Evolutionary conservation across 2,329 filamentous ascomycete genomes (phyloP).

Genomic region (Diaporthe vexans): DNA sequence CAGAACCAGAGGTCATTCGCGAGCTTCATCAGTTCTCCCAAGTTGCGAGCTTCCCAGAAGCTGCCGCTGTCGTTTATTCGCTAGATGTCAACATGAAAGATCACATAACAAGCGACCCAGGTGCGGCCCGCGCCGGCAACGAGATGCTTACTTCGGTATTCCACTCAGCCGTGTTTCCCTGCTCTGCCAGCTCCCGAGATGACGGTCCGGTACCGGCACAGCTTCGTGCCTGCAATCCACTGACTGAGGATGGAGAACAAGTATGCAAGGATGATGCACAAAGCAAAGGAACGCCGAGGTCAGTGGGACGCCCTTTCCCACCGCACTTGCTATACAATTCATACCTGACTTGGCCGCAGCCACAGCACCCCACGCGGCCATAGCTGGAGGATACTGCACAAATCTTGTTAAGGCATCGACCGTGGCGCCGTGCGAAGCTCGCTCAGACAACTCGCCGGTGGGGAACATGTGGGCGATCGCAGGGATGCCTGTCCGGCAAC

Average conservation of each 20-base stretch:
- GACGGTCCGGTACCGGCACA: constrained; percentile 78
- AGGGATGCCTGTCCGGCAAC: too few relatives aligned
- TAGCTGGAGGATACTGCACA: too few relatives aligned
- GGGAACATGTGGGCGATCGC: too few relatives aligned
- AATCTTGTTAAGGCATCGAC: too few relatives aligned
- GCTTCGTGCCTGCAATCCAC: constrained; percentile 73
- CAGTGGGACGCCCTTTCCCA: constrained; percentile 64
- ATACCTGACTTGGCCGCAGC: constrained; percentile 50
- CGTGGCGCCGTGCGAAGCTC: too few relatives aligned
- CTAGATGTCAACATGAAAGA: constrained; percentile 58
- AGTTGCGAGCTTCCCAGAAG: too few relatives aligned
- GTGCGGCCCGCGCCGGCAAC: constrained; percentile 75
- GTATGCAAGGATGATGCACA: constrained; percentile 65
- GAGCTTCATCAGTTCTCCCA: too few relatives aligned
- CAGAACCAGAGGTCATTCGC: too few relatives aligned
- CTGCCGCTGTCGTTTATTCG: too few relatives aligned
- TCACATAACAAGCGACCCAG: constrained; percentile 55
- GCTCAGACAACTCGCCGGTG: too few relatives aligned
- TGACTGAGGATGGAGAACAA: constrained; percentile 64
- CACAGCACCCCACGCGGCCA: too few relatives aligned
- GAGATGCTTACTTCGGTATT: too few relatives aligned
- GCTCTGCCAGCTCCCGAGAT: constrained; percentile 62
- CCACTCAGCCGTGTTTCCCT: constrained; percentile 43
- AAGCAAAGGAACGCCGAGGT: constrained; percentile 60
- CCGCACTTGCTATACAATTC: constrained; percentile 62